Evolutionary conservation across 2,329 filamentous ascomycete genomes (phyloP).

Genomic region (Xylaria sp.): DNA sequence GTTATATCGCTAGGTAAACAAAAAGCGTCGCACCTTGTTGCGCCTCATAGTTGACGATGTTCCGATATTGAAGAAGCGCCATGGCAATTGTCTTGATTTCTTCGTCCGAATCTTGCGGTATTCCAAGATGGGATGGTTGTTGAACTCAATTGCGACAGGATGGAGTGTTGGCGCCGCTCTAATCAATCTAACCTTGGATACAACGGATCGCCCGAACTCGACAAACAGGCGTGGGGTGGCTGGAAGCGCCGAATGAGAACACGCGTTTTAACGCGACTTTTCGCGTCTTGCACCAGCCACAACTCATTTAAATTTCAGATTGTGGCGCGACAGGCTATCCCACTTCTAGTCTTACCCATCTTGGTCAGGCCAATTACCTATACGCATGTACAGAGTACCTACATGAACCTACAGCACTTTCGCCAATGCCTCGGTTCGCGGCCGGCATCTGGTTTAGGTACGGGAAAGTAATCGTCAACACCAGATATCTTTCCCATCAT

Average conservation of each 20-base stretch:
- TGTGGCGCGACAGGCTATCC: neutral
- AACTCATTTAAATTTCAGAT: constrained; percentile 38
- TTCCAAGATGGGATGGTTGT: constrained; percentile 37
- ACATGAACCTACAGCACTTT: too few relatives aligned
- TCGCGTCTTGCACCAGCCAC: constrained; percentile 46
- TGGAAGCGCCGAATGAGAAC: constrained; percentile 37
- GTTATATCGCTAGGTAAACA: constrained; percentile 10
- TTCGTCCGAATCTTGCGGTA: constrained; percentile 29
- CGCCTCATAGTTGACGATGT: constrained; percentile 85
- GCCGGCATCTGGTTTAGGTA: neutral
- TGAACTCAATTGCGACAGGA: constrained; percentile 41
- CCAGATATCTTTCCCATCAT: constrained; percentile 7
- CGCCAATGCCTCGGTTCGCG: constrained; percentile 43
- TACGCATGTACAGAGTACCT: too few relatives aligned
- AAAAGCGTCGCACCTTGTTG: constrained; percentile 76
- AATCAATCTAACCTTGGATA: neutral
- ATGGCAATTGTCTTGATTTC: constrained; percentile 59
- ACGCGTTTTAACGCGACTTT: constrained; percentile 46
- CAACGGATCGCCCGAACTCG: constrained; percentile 16
- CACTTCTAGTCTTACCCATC: too few relatives aligned
- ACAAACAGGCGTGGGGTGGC: constrained; percentile 38
- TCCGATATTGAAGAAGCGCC: constrained; percentile 84
- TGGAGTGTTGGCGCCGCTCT: constrained; percentile 41
- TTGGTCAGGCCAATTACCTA: too few relatives aligned
- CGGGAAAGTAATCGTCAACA: neutral